Conservation (phyloP, 208 protist species). For the Angomonas deanei region DNA sequence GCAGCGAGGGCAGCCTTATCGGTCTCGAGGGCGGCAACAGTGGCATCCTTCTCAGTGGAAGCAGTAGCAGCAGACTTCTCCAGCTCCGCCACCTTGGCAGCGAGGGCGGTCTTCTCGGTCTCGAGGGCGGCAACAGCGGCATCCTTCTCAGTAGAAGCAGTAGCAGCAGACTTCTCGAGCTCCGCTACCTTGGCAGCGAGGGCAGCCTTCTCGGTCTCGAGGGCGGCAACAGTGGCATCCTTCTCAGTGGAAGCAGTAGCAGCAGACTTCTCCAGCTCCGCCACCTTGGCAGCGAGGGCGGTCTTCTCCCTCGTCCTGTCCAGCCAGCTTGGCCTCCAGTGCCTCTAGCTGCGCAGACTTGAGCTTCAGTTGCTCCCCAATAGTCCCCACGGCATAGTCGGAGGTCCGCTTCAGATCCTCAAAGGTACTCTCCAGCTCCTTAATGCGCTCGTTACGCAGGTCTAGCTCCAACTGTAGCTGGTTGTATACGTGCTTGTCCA, state of each 20-base stretch:
- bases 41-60: neutral
- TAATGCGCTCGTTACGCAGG: slow-evolving; percentile 38
- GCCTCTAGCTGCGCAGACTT: slow-evolving; percentile 4
- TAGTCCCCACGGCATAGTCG: slow-evolving; percentile 22
- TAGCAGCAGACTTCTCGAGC: neutral
- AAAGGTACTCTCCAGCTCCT: slow-evolving; percentile 31
- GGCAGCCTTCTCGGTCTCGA: slow-evolving; percentile 2
- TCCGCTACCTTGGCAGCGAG: neutral
- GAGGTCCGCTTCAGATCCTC: slow-evolving; percentile 30
- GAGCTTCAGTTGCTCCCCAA: slow-evolving; percentile 11
- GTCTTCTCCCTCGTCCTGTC: neutral
- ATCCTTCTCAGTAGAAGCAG: neutral
- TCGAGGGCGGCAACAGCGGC: no score
- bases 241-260: neutral
- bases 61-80: neutral
- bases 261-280: slow-evolving; percentile 7
- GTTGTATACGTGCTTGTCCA: slow-evolving; percentile 5
- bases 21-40: no score
- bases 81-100: neutral
- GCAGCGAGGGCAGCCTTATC: no score
- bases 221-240: neutral
- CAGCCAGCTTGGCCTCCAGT: neutral
- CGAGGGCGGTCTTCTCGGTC: neutral
- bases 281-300: neutral
- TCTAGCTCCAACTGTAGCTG: slow-evolving; percentile 31